Conservation (phyloP, 257 asterid species). For the Nicotiana knightiana region DNA sequence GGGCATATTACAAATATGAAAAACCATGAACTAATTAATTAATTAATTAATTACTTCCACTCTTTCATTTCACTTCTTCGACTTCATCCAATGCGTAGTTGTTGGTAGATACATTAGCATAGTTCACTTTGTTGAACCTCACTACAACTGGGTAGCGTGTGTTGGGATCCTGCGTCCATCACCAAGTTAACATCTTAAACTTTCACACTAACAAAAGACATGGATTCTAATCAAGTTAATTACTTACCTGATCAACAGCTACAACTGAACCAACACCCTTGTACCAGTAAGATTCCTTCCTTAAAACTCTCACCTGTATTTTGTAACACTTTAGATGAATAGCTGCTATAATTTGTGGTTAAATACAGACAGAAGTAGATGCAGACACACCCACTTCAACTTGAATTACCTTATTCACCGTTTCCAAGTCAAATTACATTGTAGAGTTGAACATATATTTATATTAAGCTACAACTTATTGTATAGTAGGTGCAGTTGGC, state of each 20-base stretch:
- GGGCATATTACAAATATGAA: slow-evolving; percentile 17
- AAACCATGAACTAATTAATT: not conserved
- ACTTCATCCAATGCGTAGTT: slow-evolving; percentile 83
- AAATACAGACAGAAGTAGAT: not conserved
- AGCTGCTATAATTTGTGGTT: not conserved
- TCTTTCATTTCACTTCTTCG: slow-evolving; percentile 36
- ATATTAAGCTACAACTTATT: too few species aligned
- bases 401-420: not conserved
- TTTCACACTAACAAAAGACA: not conserved
- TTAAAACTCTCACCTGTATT: slow-evolving; percentile 60
- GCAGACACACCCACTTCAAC: not conserved
- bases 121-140: slow-evolving; percentile 66
- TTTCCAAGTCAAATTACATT: too few species aligned
- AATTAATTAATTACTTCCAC: not conserved
- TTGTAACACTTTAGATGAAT: not conserved
- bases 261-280: slow-evolving; percentile 79
- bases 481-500: too few species aligned
- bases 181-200: not conserved
- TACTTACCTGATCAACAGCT: slow-evolving; percentile 72
- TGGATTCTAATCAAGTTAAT: not conserved
- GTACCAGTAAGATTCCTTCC: slow-evolving; percentile 89
- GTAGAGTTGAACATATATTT: too few species aligned
- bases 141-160: slow-evolving; percentile 76
- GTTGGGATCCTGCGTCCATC: slow-evolving; percentile 51
- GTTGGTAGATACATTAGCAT: slow-evolving; percentile 74